phyloP scores from a whole-genome alignment of 257 asterid genomes.

The Echites panduratus region DNA sequence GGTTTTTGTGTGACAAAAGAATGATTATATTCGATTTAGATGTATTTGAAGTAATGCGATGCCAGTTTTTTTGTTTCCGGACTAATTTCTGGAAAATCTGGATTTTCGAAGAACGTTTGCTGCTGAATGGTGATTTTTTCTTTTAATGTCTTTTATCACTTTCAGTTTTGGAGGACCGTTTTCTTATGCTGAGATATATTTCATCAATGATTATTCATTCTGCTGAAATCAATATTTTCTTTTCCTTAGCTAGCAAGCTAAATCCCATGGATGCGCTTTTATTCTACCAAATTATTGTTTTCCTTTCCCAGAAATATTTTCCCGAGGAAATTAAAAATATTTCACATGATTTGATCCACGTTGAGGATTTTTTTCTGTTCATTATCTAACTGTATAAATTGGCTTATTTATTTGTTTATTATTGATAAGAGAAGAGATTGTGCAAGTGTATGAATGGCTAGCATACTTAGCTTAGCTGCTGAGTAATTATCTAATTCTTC shows the following conservation, averaged over 20 bases:
- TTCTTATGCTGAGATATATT: background rate
- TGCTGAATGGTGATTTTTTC: background rate
- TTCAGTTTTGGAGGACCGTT: background rate
- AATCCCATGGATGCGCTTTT: background rate
- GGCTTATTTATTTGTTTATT: background rate
- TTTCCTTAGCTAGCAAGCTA: background rate
- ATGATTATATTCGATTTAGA: background rate
- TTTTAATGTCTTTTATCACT: background rate
- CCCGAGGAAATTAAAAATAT: background rate
- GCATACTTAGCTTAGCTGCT: background rate
- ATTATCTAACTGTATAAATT: background rate
- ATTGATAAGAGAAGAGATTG: background rate
- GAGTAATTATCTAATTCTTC: background rate
- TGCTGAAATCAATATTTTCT: background rate
- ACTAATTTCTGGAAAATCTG: background rate
- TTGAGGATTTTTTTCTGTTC: background rate
- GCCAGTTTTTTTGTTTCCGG: background rate
- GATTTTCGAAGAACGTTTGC: too few species aligned
- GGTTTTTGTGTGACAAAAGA: background rate
- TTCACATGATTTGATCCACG: background rate
- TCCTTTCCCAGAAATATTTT: background rate
- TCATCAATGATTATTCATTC: background rate
- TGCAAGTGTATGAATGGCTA: background rate
- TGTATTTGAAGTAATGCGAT: background rate
- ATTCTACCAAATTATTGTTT: background rate